Conservation (phyloP, 352 stramenopile species). For the Globisporangium echinulatum region DNA sequence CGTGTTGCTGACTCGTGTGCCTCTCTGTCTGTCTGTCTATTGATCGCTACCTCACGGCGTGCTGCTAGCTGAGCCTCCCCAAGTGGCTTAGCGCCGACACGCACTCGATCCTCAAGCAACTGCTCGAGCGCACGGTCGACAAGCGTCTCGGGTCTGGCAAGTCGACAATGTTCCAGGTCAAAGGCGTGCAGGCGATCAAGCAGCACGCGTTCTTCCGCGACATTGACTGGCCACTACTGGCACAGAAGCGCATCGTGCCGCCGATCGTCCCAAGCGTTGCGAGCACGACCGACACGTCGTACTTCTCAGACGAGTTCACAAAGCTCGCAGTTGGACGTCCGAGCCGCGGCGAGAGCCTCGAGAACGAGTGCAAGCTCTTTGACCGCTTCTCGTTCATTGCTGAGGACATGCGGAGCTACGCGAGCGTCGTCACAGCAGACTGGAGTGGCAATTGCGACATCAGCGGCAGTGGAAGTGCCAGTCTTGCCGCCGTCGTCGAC, state of each 20-base stretch:
- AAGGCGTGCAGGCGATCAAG: slow-evolving; percentile 95
- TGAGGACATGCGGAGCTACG: slow-evolving; percentile 49
- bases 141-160: slow-evolving; percentile 92
- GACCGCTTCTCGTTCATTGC: slow-evolving; percentile 72
- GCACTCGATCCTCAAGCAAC: slow-evolving; percentile 94
- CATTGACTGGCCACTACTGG: slow-evolving; percentile 93
- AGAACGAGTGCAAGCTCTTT: slow-evolving; percentile 48
- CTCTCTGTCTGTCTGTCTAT: neutral
- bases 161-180: slow-evolving; percentile 97
- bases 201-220: slow-evolving; percentile 91
- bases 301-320: slow-evolving; percentile 93
- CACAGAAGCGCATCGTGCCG: slow-evolving; percentile 86
- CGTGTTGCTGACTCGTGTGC: neutral
- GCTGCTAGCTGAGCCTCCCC: slow-evolving; percentile 45
- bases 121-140: slow-evolving; percentile 94
- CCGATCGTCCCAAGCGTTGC: slow-evolving; percentile 87
- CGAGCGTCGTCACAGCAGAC: slow-evolving; percentile 10
- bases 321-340: slow-evolving; percentile 47
- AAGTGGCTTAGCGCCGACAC: slow-evolving; percentile 81
- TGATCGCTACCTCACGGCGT: neutral
- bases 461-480: neutral
- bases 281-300: slow-evolving; percentile 86
- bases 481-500: neutral
- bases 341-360: slow-evolving; percentile 34
- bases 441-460: neutral